Evolutionary conservation across 2,329 filamentous ascomycete genomes (phyloP), one percentile per base, ranked within the genome.

Genomic region (Verticillium klebahnii): DNA sequence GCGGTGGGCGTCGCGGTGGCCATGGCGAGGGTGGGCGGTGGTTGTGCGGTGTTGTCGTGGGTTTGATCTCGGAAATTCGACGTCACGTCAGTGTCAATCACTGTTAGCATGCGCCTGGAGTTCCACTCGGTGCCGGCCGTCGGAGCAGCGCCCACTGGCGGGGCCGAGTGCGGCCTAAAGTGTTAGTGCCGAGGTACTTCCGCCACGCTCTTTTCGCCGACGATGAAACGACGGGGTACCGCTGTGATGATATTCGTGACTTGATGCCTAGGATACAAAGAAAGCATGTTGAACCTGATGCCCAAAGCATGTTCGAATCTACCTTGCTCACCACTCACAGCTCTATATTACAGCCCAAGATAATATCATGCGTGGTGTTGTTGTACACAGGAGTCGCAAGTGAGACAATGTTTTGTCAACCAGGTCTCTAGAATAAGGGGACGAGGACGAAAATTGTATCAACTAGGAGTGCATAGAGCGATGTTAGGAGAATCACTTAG

Each of bases 1-100:
- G 68, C 63, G 56, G 66, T 67, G 19, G 67, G 19, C 58, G 66
- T 50, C 45, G 67, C 45, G 56, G 68, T 61, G 54, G 68, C 64
- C 65, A 66, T 66, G 29, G 50, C 63, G 45, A 61, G 58, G 62
- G 59, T 62, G 50, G 61, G 55, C 60, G 23, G 60, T 62, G 37
- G 62, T 25, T 32, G 32, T 17, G 45, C 11, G 14, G 37, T 37
- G 36, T 45, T 45, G 45, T 52, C 45, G 45, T 52, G 45, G 45
- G 45, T 25, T 25, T 52, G 45, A 52, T 4, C 15, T 11, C 6
- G 15, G 9, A 25, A 52, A 52, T 23, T 52, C 45, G 45, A 52
- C 45, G 45, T 52, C 45, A 52, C 45, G 45, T 52, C 45, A 52
- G 19, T 52, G 45, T 23, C 45, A 23, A 25, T 29, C 45, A 52